A percentile compares a stretch with the other conserved stretches of the same genome.
Evolutionary conservation across 306 rosid species (phyloP).

Genomic region (Casuarina cunninghamiana): DNA sequence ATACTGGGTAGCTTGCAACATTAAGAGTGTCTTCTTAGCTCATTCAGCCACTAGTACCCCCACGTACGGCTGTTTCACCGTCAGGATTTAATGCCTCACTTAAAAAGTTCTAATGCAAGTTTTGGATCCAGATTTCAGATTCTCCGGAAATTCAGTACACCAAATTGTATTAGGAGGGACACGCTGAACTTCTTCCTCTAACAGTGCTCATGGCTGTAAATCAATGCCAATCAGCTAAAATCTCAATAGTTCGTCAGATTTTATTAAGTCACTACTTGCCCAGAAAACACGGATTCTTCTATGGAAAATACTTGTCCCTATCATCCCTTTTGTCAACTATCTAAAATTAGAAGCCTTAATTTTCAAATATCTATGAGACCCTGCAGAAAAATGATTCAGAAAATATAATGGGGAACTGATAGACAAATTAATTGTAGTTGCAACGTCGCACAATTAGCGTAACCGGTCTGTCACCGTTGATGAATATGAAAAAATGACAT

Average conservation of each 20-base stretch:
- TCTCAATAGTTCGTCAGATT: neutral
- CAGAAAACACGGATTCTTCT: neutral
- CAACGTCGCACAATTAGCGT: neutral
- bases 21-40: too few relatives aligned
- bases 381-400: neutral
- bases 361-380: neutral
- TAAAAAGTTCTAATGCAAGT: too few relatives aligned
- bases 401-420: neutral
- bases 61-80: too few relatives aligned
- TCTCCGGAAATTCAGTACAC: too few relatives aligned
- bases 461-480: neutral
- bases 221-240: neutral
- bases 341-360: neutral
- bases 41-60: too few relatives aligned
- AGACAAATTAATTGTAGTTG: neutral
- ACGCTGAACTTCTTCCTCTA: neutral
- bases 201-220: neutral
- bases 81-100: too few relatives aligned
- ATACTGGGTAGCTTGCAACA: too few relatives aligned
- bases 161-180: too few relatives aligned
- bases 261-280: neutral
- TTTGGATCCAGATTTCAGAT: too few relatives aligned
- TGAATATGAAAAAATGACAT: neutral
- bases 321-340: neutral
- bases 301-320: neutral